Evolutionary conservation across 495 filamentous ascomycete species (phyloP), one percentile per base, ranked within the genome.

Genomic region (Penicillium arizonense): DNA sequence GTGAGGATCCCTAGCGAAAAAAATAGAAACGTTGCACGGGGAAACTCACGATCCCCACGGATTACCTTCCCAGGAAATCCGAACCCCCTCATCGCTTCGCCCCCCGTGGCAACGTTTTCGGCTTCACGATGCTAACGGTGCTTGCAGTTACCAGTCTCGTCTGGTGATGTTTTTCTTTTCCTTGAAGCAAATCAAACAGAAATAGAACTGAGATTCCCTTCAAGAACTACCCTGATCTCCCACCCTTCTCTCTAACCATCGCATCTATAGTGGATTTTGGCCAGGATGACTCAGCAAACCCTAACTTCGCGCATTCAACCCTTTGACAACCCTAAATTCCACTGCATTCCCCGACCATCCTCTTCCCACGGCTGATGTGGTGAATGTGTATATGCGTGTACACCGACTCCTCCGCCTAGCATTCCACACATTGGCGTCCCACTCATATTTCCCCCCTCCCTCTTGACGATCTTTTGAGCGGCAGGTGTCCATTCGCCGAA

Each of bases 31-130:
- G 52, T 57, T 41, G 55, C 56, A 43, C 51, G 43, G 56, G 50
- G 44, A 47, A 61, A 49, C 63, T 62, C 55, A 63, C 57, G 63
- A 66, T 66, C 63, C 50, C 58, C 55, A 52, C 63, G 63, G 63
- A 54, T 64, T 67, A 59, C 63, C 56, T 47, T 32, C 41, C 60
- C 35, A 20, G 63, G 63, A 64, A 67, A 51, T 59, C 63, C 63
- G 63, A 58, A 55, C 37, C 36, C 40, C 63, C 51, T 67, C 63
- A 64, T 53, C 14, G 3, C 30, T 16, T 37, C 12, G 4, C 12
- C 13, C 36, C 36, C 18, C 10, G 13, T 30, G 42, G 16, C 26
- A 32, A 34, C 45, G 37, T 50, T 50, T 50, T 30, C 47, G 3
- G 36, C n/a, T 7, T 21, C 30, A 16, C 8, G 13, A 14, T 14